phyloP scores from a whole-genome alignment of 768 basidiomycete species.

The Dentipellis fragilis region DNA sequence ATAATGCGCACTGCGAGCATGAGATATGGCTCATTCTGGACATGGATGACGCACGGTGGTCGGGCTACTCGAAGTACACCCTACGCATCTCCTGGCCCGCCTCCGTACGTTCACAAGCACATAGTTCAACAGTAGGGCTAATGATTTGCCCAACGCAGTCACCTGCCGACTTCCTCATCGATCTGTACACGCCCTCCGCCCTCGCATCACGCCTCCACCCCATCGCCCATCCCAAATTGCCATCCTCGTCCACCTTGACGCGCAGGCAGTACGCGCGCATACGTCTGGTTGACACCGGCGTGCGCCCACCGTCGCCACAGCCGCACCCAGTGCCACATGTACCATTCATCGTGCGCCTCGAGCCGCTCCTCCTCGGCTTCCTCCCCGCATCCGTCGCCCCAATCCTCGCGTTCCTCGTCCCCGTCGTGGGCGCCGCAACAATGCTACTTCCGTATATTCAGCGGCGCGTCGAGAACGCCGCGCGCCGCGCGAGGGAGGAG shows the following conservation, averaged over 20 bases:
- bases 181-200: slow-evolving; percentile 27
- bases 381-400: slow-evolving; percentile 44
- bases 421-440: slow-evolving; percentile 15
- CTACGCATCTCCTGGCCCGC: slow-evolving; percentile 27
- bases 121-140: no score
- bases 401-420: slow-evolving; percentile 19
- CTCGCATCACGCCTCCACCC: slow-evolving; percentile 15
- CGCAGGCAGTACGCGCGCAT: slow-evolving; percentile 49
- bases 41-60: slow-evolving; percentile 19
- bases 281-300: slow-evolving; percentile 40
- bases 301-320: slow-evolving; percentile 30
- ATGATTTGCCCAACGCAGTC: slow-evolving; percentile 20
- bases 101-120: slow-evolving; percentile 18
- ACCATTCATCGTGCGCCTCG: slow-evolving; percentile 43
- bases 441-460: slow-evolving; percentile 1
- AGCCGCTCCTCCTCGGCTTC: slow-evolving; percentile 50
- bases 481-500: not conserved
- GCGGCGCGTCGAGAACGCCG: not conserved
- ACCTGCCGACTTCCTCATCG: slow-evolving; percentile 34
- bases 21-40: slow-evolving; percentile 23
- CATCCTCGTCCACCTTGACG: slow-evolving; percentile 14
- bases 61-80: slow-evolving; percentile 19
- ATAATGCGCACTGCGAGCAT: slow-evolving; percentile 13
- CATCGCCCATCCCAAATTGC: not conserved
- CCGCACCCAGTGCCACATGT: slow-evolving; percentile 21